Percentiles rank a stretch among this genome's conserved stretches.
Conservation (phyloP, 1,139 yeast species). For the Yamadazyma triangularis region DNA sequence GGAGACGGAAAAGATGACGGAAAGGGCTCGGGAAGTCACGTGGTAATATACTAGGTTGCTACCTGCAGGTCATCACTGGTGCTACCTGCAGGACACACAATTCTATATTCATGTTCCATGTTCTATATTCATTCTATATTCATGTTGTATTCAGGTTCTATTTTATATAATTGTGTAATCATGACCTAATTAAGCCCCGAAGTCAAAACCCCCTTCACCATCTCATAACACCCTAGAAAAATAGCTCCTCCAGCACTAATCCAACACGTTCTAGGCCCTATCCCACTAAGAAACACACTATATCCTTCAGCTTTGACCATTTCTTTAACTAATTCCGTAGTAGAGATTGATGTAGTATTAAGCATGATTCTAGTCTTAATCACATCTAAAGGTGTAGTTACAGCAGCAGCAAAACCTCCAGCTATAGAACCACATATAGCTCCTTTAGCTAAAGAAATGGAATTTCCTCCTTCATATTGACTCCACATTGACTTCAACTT, state of each 20-base stretch:
- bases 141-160: no score
- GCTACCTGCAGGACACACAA: no score
- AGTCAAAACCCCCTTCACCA: no score
- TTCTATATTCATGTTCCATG: no score
- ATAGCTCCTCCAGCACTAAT: constrained; percentile 98
- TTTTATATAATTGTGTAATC: no score
- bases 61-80: no score
- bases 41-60: no score
- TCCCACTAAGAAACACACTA: constrained; percentile 68
- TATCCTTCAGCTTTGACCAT: constrained; percentile 65
- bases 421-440: constrained; percentile 93
- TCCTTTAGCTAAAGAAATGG: constrained; percentile 66
- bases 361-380: constrained; percentile 90
- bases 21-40: no score
- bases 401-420: constrained; percentile 92
- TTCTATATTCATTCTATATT: no score
- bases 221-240: constrained; percentile 88
- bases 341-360: constrained; percentile 21
- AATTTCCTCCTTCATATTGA: constrained; percentile 24
- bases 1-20: no score
- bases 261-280: constrained; percentile 96
- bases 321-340: constrained; percentile 36
- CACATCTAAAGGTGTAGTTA: constrained; percentile 91
- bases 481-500: constrained; percentile 59
- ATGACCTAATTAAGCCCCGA: no score